A percentile compares a stretch with the other conserved stretches of the same genome.
phyloP scores from a whole-genome alignment of 371 early-diverging fungal species.

The Thermomucor indicae-seudaticae region DNA sequence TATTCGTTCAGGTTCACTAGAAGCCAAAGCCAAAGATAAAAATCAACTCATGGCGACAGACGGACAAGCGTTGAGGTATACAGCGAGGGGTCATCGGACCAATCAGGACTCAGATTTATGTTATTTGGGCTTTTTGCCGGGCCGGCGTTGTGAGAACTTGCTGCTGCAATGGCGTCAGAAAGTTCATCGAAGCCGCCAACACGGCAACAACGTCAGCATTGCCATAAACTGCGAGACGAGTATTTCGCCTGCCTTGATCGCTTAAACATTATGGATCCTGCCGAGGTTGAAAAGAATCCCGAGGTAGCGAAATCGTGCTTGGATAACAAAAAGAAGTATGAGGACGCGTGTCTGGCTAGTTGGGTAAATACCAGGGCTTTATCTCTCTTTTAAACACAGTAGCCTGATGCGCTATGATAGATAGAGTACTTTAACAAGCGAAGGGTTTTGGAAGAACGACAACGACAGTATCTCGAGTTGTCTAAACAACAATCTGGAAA shows the following conservation, averaged over 20 bases:
- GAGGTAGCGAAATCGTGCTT: constrained; percentile 35
- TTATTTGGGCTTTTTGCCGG: too few species aligned
- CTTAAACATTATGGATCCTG: constrained; percentile 45
- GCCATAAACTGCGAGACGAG: constrained; percentile 54
- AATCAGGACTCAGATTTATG: too few species aligned
- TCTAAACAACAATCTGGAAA: constrained; percentile 37
- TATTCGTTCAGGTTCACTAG: too few species aligned
- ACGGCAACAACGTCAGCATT: constrained; percentile 50
- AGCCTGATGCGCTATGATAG: constrained; percentile 4
- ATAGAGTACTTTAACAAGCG: constrained; percentile 53
- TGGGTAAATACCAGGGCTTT: constrained; percentile 32
- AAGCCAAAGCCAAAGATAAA: too few species aligned
- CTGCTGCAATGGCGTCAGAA: too few species aligned
- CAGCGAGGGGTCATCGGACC: too few species aligned
- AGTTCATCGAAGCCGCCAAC: constrained; percentile 50
- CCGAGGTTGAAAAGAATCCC: constrained; percentile 42
- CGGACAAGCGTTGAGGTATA: too few species aligned
- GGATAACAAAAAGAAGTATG: constrained; percentile 38
- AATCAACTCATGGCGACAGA: too few species aligned
- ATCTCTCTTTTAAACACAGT: background rate
- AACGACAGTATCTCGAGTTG: constrained; percentile 42
- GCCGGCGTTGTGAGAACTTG: too few species aligned
- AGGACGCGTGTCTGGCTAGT: constrained; percentile 48
- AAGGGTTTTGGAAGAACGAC: constrained; percentile 42
- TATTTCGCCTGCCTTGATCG: constrained; percentile 53